A percentile compares a stretch with the other conserved stretches of the same genome.
phyloP scores from a whole-genome alignment of 768 basidiomycete species.

The Scleroderma citrinum region DNA sequence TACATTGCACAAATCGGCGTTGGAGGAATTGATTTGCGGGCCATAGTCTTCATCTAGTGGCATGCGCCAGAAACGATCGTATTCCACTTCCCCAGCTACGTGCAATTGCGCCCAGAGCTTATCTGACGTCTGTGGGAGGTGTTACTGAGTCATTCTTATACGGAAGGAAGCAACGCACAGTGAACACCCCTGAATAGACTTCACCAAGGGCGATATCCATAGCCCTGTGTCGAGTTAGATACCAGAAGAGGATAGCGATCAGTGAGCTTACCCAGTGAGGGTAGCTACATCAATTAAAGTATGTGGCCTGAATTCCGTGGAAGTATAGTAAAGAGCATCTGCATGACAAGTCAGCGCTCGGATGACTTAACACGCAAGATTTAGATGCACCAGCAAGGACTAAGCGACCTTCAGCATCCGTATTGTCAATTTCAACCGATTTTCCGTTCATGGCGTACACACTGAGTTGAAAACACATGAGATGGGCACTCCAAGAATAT shows the following conservation, averaged over 20 bases:
- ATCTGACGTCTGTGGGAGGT: constrained; percentile 53
- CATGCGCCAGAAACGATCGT: constrained; percentile 88
- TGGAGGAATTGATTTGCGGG: constrained; percentile 68
- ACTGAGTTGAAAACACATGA: constrained; percentile 29
- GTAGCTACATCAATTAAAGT: constrained; percentile 86
- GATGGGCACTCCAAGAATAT: not conserved
- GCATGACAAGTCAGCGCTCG: not conserved
- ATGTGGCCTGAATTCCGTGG: constrained; percentile 71
- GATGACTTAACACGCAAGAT: not conserved
- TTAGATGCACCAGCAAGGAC: constrained; percentile 55
- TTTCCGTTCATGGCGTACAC: constrained; percentile 87
- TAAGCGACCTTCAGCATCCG: constrained; percentile 78
- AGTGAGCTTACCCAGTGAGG: constrained; percentile 57
- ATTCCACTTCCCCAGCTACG: constrained; percentile 63
- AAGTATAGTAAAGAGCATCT: constrained; percentile 84
- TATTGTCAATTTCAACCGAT: constrained; percentile 82
- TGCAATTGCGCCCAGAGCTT: constrained; percentile 66
- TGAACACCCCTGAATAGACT: constrained; percentile 72
- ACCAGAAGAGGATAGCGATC: too few species aligned
- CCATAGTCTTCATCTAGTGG: constrained; percentile 80
- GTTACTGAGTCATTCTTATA: too few species aligned
- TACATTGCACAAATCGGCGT: constrained; percentile 74
- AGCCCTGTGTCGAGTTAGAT: constrained; percentile 39
- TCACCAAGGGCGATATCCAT: constrained; percentile 72
- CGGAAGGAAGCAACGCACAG: constrained; percentile 37